Evolutionary conservation across 371 early-diverging fungal genomes (phyloP).

Genomic region (Mucor racemosus): DNA sequence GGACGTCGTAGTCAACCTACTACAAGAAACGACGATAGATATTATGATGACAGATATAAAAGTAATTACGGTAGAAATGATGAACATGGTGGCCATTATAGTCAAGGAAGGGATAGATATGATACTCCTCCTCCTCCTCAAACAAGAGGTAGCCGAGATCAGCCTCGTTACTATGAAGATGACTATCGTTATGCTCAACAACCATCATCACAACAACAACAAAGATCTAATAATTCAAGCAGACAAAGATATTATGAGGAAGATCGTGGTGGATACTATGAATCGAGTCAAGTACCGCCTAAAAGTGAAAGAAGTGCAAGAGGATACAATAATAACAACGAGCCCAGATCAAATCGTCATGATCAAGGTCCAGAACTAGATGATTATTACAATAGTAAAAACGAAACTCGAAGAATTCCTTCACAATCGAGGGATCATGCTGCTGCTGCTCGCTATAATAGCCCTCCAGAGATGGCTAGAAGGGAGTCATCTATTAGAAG

Average conservation of each 20-base stretch:
- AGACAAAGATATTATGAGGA: slow-evolving; percentile 4
- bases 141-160: slow-evolving; percentile 3
- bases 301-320: slow-evolving; percentile 14
- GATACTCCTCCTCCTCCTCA: not conserved
- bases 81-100: not conserved
- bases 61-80: not conserved
- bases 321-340: not conserved
- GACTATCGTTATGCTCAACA: not conserved
- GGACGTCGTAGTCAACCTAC: not conserved
- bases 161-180: slow-evolving; percentile 2
- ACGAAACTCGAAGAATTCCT: not conserved
- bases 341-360: not conserved
- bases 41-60: slow-evolving; percentile 3
- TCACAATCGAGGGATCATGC: slow-evolving; percentile 7
- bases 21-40: slow-evolving; percentile 1
- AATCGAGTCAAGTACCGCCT: slow-evolving; percentile 1
- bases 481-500: slow-evolving; percentile 13
- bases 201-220: not conserved
- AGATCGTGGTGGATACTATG: slow-evolving; percentile 1
- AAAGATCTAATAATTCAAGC: not conserved
- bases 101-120: not conserved
- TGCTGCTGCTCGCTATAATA: slow-evolving; percentile 8
- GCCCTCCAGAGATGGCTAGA: slow-evolving; percentile 8
- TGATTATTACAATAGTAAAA: slow-evolving; percentile 11
- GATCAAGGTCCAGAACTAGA: slow-evolving; percentile 4